These are phyloP conservation scores for Fusarium sp. DNA, from an alignment of 2,329 filamentous ascomycete species.

Conservation along the genomic window DNA sequence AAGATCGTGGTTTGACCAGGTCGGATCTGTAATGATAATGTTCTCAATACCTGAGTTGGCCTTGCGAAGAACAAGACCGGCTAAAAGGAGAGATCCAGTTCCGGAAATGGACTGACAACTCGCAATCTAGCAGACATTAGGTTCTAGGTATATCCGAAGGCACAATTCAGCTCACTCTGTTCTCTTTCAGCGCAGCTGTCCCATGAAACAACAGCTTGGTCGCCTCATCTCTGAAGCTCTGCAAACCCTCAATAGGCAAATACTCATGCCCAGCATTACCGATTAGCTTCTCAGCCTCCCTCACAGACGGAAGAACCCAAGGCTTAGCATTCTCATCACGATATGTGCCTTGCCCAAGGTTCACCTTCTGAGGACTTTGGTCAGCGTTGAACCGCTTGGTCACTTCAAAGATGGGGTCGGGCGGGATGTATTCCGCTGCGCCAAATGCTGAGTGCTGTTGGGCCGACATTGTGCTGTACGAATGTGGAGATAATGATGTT, in stretches of 20 bases:
- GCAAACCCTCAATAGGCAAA: slow-evolving; percentile 47
- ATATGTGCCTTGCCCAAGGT: slow-evolving; percentile 51
- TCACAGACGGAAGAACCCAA: slow-evolving; percentile 51
- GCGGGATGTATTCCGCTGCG: slow-evolving; percentile 37
- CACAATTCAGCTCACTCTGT: slow-evolving; percentile 34
- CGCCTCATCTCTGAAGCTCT: slow-evolving; percentile 44
- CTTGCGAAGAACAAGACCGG: slow-evolving; percentile 44
- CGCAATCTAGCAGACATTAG: slow-evolving; percentile 36
- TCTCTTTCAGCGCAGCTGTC: slow-evolving; percentile 38
- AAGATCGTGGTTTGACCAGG: slow-evolving; percentile 52
- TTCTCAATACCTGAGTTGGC: slow-evolving; percentile 37
- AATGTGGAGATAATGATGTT: neutral
- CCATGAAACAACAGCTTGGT: slow-evolving; percentile 44
- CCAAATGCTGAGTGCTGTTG: slow-evolving; percentile 29
- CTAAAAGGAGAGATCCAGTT: slow-evolving; percentile 51
- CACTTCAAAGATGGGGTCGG: slow-evolving; percentile 48
- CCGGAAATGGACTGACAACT: slow-evolving; percentile 51
- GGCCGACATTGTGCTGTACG: neutral
- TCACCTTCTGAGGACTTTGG: slow-evolving; percentile 45
- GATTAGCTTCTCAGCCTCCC: slow-evolving; percentile 32
- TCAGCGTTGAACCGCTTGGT: slow-evolving; percentile 46
- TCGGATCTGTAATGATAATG: slow-evolving; percentile 51
- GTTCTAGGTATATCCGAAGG: no score
- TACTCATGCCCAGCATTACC: slow-evolving; percentile 47
- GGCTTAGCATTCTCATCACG: slow-evolving; percentile 49